Percentiles rank a stretch among this genome's conserved stretches.
These are phyloP conservation scores for Ochetophila trinervis DNA, from an alignment of 306 rosid genomes.

Conservation along the genomic window DNA sequence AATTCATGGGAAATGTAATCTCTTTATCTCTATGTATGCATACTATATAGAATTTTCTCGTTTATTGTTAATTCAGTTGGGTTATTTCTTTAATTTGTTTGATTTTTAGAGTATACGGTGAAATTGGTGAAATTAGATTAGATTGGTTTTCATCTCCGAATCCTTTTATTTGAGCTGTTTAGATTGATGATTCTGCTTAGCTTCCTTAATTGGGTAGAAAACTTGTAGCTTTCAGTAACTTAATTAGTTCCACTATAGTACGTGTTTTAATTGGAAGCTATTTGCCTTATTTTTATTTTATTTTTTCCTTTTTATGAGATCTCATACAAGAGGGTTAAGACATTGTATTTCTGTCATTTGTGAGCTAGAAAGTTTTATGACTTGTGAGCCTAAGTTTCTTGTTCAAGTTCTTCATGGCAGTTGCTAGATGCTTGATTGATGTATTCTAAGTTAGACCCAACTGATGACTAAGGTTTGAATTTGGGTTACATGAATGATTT, in stretches of 20 bases:
- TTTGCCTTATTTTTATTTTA: no score
- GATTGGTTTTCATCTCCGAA: background rate
- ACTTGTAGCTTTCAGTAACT: background rate
- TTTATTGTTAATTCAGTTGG: no score
- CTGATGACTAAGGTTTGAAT: no score
- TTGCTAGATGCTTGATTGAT: no score
- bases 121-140: background rate
- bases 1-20: constrained; percentile 73
- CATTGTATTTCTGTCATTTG: background rate
- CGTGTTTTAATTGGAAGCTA: background rate
- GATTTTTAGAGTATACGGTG: background rate
- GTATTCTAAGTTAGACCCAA: no score
- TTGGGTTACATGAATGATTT: no score
- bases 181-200: background rate
- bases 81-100: no score
- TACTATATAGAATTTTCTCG: no score
- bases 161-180: background rate
- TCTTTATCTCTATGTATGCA: constrained; percentile 5
- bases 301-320: background rate
- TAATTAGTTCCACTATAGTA: background rate
- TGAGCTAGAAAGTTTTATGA: background rate
- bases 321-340: background rate
- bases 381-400: no score
- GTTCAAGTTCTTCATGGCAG: no score
- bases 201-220: background rate